Evolutionary conservation across 768 basidiomycete genomes (phyloP), one percentile per base, ranked within the genome.

Genomic region (Ramaria sp.): DNA sequence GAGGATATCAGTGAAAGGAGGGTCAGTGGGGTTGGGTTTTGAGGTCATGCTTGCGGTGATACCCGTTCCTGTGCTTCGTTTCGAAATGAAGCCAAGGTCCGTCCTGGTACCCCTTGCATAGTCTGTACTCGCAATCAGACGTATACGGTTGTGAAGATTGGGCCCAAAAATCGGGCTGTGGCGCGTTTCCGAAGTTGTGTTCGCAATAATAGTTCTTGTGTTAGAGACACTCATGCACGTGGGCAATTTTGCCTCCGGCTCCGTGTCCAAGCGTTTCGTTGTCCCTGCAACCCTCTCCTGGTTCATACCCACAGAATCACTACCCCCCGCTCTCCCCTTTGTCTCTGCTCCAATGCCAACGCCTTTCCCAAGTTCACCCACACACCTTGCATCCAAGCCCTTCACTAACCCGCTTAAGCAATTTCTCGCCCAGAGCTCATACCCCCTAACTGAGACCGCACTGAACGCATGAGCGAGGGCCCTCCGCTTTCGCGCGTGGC

Each of bases 381-480:
- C 28, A 32, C 53, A 55, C 10, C 9, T 5, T 12, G 6, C 20
- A 41, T 55, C 52, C 6, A 54, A 39, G 7, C 52, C 42, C 42
- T n/a, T 20, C 8, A 55, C 20, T 16, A 55, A 16, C 43, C 42
- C 44, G 3, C 27, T 28, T 7, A 55, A n/a, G 15, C 53, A 10
- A 15, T 6, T 22, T 9, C 53, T 28, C 9, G 47, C 44, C 53
- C 53, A 55, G 12, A 25, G 27, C 32, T 55, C 53, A 28, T 47
- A 55, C 16, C 37, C 43, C 30, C 44, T 44, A 1, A 54, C 52
- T 20, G 24, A 30, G 42, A 24, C 42, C 3, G 41, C 30, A 32
- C 37, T 44, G 56, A 70, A 69, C n/a, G 66, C 62, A 37, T 63
- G 64, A 0, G 69, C 64, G n/a, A 68, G 58, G 9, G 66, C 48